Evolutionary conservation across 345 rosid genomes (phyloP), one percentile per base, ranked within the genome.

Genomic region (Eucalyptus marginata): DNA sequence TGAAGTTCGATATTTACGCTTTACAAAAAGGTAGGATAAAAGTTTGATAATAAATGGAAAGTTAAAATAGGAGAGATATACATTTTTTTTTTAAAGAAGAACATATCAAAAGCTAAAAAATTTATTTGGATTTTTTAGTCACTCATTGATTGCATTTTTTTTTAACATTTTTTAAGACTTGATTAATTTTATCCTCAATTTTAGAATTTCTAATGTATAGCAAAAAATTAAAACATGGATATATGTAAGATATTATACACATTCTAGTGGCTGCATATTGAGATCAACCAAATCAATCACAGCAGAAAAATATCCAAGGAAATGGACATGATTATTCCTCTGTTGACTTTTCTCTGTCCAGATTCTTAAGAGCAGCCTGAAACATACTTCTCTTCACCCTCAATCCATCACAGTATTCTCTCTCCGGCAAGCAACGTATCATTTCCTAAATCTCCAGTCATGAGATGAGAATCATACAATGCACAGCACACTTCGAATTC

Each of bases 11-110:
- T 15, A 0, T 16, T 50, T 0, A 3, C 0, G 1, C 10, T 52
- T 52, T 18, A 18, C 0, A 18, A 52, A 52, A 52, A 1, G 2
- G 8, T 0, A 0, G 0, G 4, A 18, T 0, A 18, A 18, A 52
- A 52, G 10, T 52, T 2, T 0, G 2, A 16, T 13, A 49, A 0
- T 49, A 49, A 2, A 50, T 52, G 3, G 10, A 52, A 10, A 52
- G 24, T 52, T 52, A 0, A 52, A 18, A 52, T 7, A 52, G 1
- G 10, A 52, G 10, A 52, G 1, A 7, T 7, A 15, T 40, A 3
- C 1, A 36, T 7, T 52, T 7, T 51, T 17, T 17, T 17, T 18
- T 7, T 0, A 52, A 10, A 10, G 40, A 33, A 18, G 43, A 71
- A 71, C 0, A 5, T 10, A 10, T 18, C 46, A n/a, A n/a, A n/a